phyloP scores from a whole-genome alignment of 345 rosid genomes.

The Eucalyptus globulus region DNA sequence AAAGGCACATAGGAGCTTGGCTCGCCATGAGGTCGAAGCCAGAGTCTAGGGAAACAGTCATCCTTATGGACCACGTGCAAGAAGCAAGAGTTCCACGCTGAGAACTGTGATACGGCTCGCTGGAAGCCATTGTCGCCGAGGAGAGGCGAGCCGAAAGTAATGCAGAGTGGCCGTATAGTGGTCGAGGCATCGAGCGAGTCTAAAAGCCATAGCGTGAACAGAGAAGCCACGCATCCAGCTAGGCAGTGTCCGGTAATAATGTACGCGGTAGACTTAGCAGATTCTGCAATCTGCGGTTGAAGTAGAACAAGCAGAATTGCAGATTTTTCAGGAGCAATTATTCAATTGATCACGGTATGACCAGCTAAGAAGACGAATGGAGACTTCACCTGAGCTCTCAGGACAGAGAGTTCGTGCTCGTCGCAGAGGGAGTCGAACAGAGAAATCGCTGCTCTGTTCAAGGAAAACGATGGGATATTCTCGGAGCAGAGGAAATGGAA shows the following conservation, averaged over 20 bases:
- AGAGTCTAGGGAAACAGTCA: constrained; percentile 20
- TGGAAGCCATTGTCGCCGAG: constrained; percentile 27
- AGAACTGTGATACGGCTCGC: constrained; percentile 8
- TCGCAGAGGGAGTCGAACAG: constrained; percentile 13
- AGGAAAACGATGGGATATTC: constrained; percentile 13
- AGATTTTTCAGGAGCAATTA: background rate
- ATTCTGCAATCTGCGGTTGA: background rate
- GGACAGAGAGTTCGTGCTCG: constrained; percentile 2
- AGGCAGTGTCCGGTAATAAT: constrained; percentile 44
- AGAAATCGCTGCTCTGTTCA: constrained; percentile 20
- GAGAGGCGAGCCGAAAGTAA: constrained; percentile 66
- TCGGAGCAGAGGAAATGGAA: constrained; percentile 31
- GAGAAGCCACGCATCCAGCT: constrained; percentile 65
- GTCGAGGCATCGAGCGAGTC: constrained; percentile 6
- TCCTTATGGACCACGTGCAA: constrained; percentile 29
- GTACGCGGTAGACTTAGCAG: background rate
- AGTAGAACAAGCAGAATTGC: background rate
- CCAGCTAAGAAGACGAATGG: background rate
- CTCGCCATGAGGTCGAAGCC: background rate
- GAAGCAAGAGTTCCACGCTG: constrained; percentile 42
- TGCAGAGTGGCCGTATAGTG: constrained; percentile 35
- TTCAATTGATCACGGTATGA: background rate
- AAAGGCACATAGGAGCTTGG: constrained; percentile 24
- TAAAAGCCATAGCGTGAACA: constrained; percentile 53
- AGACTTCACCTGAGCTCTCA: constrained; percentile 22